Evolutionary conservation across 192 early-diverging fungal genomes (phyloP), one percentile per base, ranked within the genome.

Genomic region (Entomortierella chlamydospora): DNA sequence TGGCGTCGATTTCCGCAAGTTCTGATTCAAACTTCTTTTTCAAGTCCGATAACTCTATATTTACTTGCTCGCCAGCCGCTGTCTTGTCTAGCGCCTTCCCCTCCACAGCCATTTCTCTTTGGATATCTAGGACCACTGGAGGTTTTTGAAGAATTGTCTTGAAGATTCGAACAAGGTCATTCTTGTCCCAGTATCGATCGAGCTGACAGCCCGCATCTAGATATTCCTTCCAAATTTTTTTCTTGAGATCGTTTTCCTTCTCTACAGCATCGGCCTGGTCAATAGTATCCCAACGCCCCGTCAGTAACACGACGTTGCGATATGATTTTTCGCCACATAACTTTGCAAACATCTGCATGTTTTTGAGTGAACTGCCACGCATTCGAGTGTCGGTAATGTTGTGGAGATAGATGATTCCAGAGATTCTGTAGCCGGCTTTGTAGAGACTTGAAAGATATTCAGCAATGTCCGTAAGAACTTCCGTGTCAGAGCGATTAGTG

Each of bases 381-480:
- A 57, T 25, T 7, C 55, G 55, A 57, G 25, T 33, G 4, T 57
- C 55, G 8, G 29, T 18, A 33, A 57, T 57, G 28, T 57, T 57
- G 31, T 57, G 55, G 26, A 57, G 55, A 33, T 57, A 57, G 23
- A 57, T 57, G 25, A 57, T 57, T 7, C 55, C 55, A 57, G 17
- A 57, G 55, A 57, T 26, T 13, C 29, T 28, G 29, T 31, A 57
- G 4, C 29, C 55, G 29, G 4, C 26, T 8, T 7, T 30, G 29
- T 57, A 57, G 55, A 57, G 17, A 13, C 5, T 2, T 13, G 17
- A 9, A 31, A 57, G 55, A 25, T 57, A 33, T 7, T 20, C 11
- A 20, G 55, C 55, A 25, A 57, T 26, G 15, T 57, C 55, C 13
- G 4, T 20, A 4, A 57, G 31, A 13, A 57, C 29, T 25, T 57